phyloP scores from a whole-genome alignment of 768 basidiomycete species.

The Serendipita indica region DNA sequence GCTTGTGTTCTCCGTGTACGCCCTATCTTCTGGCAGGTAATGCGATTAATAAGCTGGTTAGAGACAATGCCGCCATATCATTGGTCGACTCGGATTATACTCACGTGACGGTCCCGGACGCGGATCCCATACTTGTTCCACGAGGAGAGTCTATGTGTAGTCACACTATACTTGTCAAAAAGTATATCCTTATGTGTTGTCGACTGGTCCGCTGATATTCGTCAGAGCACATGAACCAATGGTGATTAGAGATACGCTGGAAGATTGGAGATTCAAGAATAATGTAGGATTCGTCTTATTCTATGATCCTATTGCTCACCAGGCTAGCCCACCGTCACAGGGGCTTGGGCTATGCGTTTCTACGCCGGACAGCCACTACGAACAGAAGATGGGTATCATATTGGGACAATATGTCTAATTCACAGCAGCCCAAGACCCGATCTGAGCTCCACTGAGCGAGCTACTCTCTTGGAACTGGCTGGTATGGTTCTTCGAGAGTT shows the following conservation, averaged over 20 bases:
- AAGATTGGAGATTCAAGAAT: slow-evolving; percentile 79
- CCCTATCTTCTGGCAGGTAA: not conserved
- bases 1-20: slow-evolving; percentile 1
- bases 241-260: slow-evolving; percentile 59
- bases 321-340: slow-evolving; percentile 52
- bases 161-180: slow-evolving; percentile 73
- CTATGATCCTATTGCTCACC: not conserved
- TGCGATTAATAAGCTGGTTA: not conserved
- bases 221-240: slow-evolving; percentile 56
- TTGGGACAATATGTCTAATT: slow-evolving; percentile 76
- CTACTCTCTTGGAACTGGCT: slow-evolving; percentile 91
- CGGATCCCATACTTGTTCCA: slow-evolving; percentile 24
- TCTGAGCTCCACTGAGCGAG: slow-evolving; percentile 75
- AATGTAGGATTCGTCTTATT: slow-evolving; percentile 38
- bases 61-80: not conserved
- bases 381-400: slow-evolving; percentile 80
- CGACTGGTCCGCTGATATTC: not conserved
- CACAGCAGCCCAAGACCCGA: slow-evolving; percentile 75
- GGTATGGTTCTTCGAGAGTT: slow-evolving; percentile 85
- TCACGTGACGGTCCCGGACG: not conserved
- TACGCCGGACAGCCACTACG: slow-evolving; percentile 85
- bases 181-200: slow-evolving; percentile 15
- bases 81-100: not conserved
- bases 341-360: slow-evolving; percentile 58
- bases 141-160: slow-evolving; percentile 64